A percentile compares a stretch with the other conserved stretches of the same genome.
phyloP scores from a whole-genome alignment of 495 filamentous ascomycete genomes.

The Annulohypoxylon moriforme region DNA sequence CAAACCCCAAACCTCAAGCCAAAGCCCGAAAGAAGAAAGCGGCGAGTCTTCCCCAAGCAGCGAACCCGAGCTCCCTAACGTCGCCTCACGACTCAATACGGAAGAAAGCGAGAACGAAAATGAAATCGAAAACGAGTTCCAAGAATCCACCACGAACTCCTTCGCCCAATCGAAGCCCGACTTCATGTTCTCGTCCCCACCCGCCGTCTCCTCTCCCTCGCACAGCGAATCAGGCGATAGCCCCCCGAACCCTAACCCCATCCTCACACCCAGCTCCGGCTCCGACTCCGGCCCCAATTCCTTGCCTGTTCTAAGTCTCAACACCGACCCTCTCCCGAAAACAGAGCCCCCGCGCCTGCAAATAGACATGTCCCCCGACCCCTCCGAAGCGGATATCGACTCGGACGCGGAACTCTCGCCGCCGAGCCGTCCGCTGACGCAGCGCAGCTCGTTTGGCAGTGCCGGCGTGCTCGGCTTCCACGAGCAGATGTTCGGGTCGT shows the following conservation, averaged over 20 bases:
- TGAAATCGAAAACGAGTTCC: neutral
- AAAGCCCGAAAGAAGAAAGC: neutral
- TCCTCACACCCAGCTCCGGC: neutral
- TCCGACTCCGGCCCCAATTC: neutral
- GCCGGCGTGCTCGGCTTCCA: conserved; percentile 56
- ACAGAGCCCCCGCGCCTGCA: neutral
- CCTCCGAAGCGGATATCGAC: conserved; percentile 24
- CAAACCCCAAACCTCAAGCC: neutral
- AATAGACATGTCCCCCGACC: conserved; percentile 25
- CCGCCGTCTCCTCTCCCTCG: conserved; percentile 23
- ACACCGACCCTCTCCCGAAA: too few species aligned
- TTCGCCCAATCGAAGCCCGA: conserved; percentile 46
- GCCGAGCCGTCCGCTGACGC: conserved; percentile 14
- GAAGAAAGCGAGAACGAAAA: neutral
- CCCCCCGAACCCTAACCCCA: neutral
- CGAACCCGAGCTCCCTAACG: conserved; percentile 4
- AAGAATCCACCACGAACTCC: conserved; percentile 8
- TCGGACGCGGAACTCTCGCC: conserved; percentile 1
- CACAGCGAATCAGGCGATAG: conserved; percentile 3
- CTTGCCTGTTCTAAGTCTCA: neutral
- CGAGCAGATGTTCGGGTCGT: conserved; percentile 47
- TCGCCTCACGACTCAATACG: neutral
- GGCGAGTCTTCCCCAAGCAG: neutral
- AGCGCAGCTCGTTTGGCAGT: conserved; percentile 47
- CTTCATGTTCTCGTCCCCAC: conserved; percentile 42